These are phyloP conservation scores for Aspergillus amoenus DNA, from an alignment of 2,329 filamentous ascomycete genomes.

Conservation along the genomic window DNA sequence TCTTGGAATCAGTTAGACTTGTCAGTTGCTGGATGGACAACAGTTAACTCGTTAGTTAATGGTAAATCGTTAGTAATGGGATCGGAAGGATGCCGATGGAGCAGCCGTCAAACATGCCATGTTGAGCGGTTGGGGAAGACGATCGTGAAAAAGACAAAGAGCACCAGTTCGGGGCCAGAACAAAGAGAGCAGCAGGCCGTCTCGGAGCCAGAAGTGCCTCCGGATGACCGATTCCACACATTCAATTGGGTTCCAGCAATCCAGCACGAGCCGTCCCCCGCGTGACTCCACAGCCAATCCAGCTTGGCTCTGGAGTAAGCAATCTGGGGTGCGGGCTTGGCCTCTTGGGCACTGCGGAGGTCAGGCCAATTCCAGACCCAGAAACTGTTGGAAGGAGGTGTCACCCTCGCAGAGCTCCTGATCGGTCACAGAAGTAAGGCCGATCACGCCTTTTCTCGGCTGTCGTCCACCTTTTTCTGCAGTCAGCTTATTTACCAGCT, in stretches of 20 bases:
- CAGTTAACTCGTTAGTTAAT: too few relatives aligned
- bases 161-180: not conserved
- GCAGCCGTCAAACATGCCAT: not conserved
- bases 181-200: not conserved
- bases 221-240: not conserved
- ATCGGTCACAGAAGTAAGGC: conserved; percentile 2
- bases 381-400: not conserved
- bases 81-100: not conserved
- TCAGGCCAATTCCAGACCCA: not conserved
- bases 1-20: not conserved
- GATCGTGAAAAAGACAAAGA: not conserved
- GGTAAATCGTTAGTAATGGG: not conserved
- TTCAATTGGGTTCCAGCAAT: not conserved
- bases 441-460: not conserved
- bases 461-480: not conserved
- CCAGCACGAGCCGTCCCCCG: not conserved
- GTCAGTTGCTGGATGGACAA: not conserved
- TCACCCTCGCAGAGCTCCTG: not conserved
- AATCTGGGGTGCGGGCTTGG: conserved; percentile 2
- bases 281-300: not conserved
- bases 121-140: not conserved
- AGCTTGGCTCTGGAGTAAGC: not conserved
- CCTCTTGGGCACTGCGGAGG: conserved; percentile 3
- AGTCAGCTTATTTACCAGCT: not conserved
- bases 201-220: conserved; percentile 1